Evolutionary conservation across 1,284 basidiomycete genomes (phyloP), one percentile per base, ranked within the genome.

Genomic region (Wolfiporia cocos): DNA sequence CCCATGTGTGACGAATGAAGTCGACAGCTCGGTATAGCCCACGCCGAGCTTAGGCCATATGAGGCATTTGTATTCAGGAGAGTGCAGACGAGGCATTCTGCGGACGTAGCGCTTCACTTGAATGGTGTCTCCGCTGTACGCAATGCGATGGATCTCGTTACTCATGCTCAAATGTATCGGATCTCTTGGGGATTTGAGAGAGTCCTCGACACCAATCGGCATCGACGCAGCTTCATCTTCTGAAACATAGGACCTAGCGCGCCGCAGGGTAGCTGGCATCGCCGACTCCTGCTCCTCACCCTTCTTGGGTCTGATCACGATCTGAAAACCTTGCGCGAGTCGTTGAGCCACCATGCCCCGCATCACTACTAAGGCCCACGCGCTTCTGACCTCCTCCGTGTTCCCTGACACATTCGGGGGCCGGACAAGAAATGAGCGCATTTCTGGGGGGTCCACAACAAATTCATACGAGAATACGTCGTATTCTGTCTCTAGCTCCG

Each of bases 291-390:
- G 53, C 19, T 52, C 54, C 12, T 21, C 47, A 2, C 36, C 40
- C 21, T 56, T 49, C 4, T 54, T 44, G 40, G 76, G 64, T 49
- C 69, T 66, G 22, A 86, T 69, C 33, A 97, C 84, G 56, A 98
- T 92, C 61, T 99, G 95, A 63, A 97, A 99, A n/a, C 95, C 94
- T 61, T 98, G 93, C 5, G 86, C 81, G 6, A 99, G 73, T 12
- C 95, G 75, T 42, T 97, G 85, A 3, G 89, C 92, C 1, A 90
- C 87, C 89, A 98, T 95, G 39, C 92, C 92, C 23, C 86, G 77
- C 84, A 98, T 89, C 20, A 96, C 87, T 0, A 81, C 83, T 32
- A 93, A 67, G 0, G 92, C 90, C 74, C 81, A 85, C 46, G 81
- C 69, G 47, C 75, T 70, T 11, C 83, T 73, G 29, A 74, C 57